Conservation (phyloP, 2,329 filamentous ascomycete genomes). For the Chaetomiaceae sp. region DNA sequence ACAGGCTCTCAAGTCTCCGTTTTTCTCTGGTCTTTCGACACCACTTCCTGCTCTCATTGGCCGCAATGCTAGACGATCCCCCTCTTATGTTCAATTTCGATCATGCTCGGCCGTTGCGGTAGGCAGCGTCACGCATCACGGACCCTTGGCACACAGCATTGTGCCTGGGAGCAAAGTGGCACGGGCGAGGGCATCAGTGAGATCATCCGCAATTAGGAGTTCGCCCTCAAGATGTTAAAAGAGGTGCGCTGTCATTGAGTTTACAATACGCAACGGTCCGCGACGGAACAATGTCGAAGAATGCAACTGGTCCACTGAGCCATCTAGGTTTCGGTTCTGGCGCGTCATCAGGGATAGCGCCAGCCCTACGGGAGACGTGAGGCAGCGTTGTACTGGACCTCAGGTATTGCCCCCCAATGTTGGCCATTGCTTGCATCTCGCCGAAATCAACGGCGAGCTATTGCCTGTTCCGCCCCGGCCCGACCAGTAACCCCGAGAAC, state of each 20-base stretch:
- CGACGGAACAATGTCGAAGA: neutral
- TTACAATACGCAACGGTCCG: neutral
- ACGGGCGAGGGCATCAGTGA: neutral
- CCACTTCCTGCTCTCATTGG: neutral
- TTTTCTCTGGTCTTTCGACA: neutral
- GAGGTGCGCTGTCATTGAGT: neutral
- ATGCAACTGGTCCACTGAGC: neutral
- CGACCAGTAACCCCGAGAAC: neutral
- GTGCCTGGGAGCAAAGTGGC: neutral
- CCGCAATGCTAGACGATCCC: neutral
- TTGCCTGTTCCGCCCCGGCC: neutral
- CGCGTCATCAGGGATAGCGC: neutral
- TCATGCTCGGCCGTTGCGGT: constrained; percentile 13
- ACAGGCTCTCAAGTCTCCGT: neutral
- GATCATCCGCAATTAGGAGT: neutral
- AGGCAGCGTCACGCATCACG: constrained; percentile 4
- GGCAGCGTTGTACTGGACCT: too few species aligned
- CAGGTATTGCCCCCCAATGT: too few species aligned
- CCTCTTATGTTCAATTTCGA: neutral
- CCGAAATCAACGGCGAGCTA: neutral
- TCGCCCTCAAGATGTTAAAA: neutral
- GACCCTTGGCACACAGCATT: constrained; percentile 1
- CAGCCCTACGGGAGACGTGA: constrained; percentile 5
- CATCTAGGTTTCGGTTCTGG: neutral
- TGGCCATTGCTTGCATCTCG: too few species aligned